A percentile compares a stretch with the other conserved stretches of the same genome.
Evolutionary conservation across 23 red algal genomes (phyloP).

Genomic region (Pyropia haitanensis): DNA sequence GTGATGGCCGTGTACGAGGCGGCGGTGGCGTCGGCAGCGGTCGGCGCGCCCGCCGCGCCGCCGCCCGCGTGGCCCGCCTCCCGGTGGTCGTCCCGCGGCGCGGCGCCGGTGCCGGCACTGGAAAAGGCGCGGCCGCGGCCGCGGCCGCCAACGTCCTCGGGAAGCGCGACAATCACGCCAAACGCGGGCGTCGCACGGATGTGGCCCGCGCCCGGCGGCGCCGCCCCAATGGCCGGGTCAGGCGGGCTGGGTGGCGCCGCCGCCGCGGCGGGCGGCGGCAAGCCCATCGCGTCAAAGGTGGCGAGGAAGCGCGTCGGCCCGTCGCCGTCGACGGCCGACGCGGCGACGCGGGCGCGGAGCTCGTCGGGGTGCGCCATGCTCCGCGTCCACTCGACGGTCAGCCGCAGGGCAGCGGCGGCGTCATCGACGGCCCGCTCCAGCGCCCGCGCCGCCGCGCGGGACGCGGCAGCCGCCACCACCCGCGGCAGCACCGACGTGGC

Average conservation of each 20-base stretch:
- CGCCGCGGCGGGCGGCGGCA: slow-evolving; percentile 21
- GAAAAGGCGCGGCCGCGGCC: slow-evolving; percentile 20
- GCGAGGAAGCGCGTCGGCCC: slow-evolving; percentile 35
- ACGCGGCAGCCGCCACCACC: slow-evolving; percentile 8
- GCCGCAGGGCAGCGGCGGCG: slow-evolving; percentile 24
- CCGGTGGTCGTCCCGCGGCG: too few relatives aligned
- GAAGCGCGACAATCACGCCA: slow-evolving; percentile 51
- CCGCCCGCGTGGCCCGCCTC: neutral
- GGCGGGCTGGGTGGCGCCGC: slow-evolving; percentile 9
- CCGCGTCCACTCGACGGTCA: slow-evolving; percentile 50
- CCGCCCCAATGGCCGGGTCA: too few relatives aligned
- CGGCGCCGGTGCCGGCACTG: too few relatives aligned
- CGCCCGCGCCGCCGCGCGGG: slow-evolving; percentile 1
- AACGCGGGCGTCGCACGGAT: slow-evolving; percentile 50
- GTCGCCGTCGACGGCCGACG: slow-evolving; percentile 39
- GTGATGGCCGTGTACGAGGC: slow-evolving; percentile 6
- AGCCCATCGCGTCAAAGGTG: slow-evolving; percentile 42
- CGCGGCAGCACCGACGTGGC: slow-evolving; percentile 20
- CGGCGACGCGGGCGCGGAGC: slow-evolving; percentile 33
- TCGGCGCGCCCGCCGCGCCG: neutral
- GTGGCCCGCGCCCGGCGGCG: slow-evolving; percentile 2
- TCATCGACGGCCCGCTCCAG: slow-evolving; percentile 38
- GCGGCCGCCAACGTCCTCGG: slow-evolving; percentile 37
- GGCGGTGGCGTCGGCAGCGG: neutral
- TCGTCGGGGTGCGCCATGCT: slow-evolving; percentile 28